phyloP scores from a whole-genome alignment of 2,329 filamentous ascomycete genomes.

The Talaromyces sp. region DNA sequence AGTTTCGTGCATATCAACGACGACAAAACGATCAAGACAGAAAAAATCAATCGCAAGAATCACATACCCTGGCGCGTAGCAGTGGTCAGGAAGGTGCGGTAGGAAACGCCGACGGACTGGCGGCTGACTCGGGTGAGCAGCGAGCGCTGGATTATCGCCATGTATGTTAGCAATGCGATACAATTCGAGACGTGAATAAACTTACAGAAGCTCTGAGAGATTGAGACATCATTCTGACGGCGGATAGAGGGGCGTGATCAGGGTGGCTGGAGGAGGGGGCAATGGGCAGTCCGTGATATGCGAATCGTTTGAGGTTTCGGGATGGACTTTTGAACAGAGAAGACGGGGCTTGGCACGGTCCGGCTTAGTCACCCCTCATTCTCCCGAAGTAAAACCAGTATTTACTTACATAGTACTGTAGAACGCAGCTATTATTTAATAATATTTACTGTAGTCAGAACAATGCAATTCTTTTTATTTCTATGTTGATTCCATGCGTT shows the following conservation, averaged over 20 bases:
- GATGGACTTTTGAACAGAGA: slow-evolving; percentile 57
- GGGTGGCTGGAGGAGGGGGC: slow-evolving; percentile 1
- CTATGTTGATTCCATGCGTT: neutral
- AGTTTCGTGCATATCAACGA: neutral
- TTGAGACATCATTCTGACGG: slow-evolving; percentile 50
- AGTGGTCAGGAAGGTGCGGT: slow-evolving; percentile 60
- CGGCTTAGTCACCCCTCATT: slow-evolving; percentile 12
- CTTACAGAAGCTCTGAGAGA: slow-evolving; percentile 57
- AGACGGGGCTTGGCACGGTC: slow-evolving; percentile 5
- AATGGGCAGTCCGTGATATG: slow-evolving; percentile 1
- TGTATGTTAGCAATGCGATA: slow-evolving; percentile 19
- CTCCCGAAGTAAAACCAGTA: no score
- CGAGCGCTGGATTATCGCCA: slow-evolving; percentile 46
- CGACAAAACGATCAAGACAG: neutral
- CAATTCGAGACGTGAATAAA: neutral
- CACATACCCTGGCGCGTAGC: slow-evolving; percentile 56
- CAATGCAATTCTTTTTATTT: neutral
- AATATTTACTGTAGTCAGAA: neutral
- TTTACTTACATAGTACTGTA: no score
- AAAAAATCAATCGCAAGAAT: slow-evolving; percentile 8
- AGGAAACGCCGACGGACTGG: slow-evolving; percentile 50
- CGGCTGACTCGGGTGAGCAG: slow-evolving; percentile 55
- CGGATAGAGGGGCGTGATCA: neutral
- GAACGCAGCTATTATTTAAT: no score
- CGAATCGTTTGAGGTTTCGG: slow-evolving; percentile 5